Evolutionary conservation across 768 basidiomycete genomes (phyloP), one percentile per base, ranked within the genome.

Genomic region (Tylopilus cervinicoccineus): DNA sequence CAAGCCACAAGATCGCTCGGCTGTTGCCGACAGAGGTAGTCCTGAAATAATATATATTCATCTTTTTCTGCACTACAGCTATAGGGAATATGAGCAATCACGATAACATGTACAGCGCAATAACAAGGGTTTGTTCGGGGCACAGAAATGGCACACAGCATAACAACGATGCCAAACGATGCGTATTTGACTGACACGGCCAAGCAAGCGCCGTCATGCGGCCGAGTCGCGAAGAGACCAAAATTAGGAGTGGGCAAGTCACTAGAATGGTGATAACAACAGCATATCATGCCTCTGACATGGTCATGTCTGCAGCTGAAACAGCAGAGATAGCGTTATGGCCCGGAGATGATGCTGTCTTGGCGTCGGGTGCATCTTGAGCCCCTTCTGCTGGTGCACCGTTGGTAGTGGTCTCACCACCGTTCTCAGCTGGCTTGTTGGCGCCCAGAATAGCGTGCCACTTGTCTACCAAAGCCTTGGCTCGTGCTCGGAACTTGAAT

Each of bases 401-500:
- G 2, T 67, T 67, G 28, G 65, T 36, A 8, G 52, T 54, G 24
- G 53, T 38, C 45, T 67, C 66, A 26, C 51, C 65, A 5, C 59
- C 63, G 22, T 58, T 67, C 51, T 70, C 68, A 38, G 36, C 55
- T 45, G 64, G 52, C 41, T 68, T 68, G 43, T 62, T 70, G 27
- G 66, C 61, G 32, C 66, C 68, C 17, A 68, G 52, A 48, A 68
- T 69, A 29, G 65, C 62, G 27, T 74, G 72, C 76, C 73, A 75
- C 47, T 74, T 73, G 38, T 71, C 65, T 53, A 80, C 75, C 38
- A 80, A 55, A 20, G 72, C 70, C 47, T 69, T 63, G 3, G 77
- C 76, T 48, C 79, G 72, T 40, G 70, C 68, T 47, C 72, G 76
- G 67, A 81, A 75, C 55, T 77, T 72, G 64, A 74, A 75, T 58